A percentile compares a stretch with the other conserved stretches of the same genome.
Evolutionary conservation across 2,329 filamentous ascomycete species (phyloP).

Genomic region (Amesomyces nigricolor): DNA sequence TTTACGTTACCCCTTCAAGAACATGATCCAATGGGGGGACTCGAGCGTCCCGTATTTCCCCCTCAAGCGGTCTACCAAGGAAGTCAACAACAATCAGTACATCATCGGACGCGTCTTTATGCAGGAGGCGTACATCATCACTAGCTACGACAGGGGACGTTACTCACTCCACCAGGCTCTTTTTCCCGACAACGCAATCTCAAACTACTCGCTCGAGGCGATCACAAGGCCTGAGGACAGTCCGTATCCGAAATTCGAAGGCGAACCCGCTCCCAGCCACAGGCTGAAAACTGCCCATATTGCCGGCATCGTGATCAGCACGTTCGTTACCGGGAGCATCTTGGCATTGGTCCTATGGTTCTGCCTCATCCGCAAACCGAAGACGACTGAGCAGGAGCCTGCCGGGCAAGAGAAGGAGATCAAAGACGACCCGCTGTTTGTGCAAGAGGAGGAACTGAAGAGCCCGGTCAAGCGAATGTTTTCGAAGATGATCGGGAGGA

Average conservation of each 20-base stretch:
- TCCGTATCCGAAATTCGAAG: conserved; percentile 39
- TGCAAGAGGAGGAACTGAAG: conserved; percentile 32
- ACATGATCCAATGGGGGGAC: conserved; percentile 40
- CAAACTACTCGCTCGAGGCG: conserved; percentile 37
- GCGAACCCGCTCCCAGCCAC: background rate
- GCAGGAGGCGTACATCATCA: conserved; percentile 60
- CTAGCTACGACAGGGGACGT: conserved; percentile 47
- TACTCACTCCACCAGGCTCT: conserved; percentile 53
- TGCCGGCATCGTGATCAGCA: conserved; percentile 43
- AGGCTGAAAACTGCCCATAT: conserved; percentile 40
- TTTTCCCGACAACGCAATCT: conserved; percentile 42
- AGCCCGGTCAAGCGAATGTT: conserved; percentile 39
- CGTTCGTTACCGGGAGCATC: conserved; percentile 33
- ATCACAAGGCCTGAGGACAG: conserved; percentile 42
- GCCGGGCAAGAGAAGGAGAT: conserved; percentile 30
- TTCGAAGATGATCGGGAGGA: conserved; percentile 38
- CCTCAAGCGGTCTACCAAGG: conserved; percentile 45
- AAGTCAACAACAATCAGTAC: conserved; percentile 47
- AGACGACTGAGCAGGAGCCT: conserved; percentile 29
- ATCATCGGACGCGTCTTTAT: conserved; percentile 64
- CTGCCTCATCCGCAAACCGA: conserved; percentile 30
- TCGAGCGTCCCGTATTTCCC: conserved; percentile 58
- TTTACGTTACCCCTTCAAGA: conserved; percentile 45
- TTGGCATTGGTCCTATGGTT: conserved; percentile 28
- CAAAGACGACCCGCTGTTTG: conserved; percentile 34